phyloP scores from a whole-genome alignment of 1,284 basidiomycete genomes.

The Erythrobasidium hasegawianum region DNA sequence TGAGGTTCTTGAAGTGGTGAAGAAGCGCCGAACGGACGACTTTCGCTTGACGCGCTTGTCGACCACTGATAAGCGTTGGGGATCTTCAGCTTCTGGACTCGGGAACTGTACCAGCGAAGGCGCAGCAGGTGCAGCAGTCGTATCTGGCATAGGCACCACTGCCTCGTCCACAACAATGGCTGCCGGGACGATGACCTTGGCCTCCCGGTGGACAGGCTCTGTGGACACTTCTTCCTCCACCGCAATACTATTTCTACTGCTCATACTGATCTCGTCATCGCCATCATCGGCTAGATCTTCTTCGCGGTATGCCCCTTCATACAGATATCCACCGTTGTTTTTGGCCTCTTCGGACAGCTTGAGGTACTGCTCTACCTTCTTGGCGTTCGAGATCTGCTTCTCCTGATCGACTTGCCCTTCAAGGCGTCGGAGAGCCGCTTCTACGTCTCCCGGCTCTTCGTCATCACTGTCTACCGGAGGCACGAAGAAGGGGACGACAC shows the following conservation, averaged over 20 bases:
- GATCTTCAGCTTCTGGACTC: background rate
- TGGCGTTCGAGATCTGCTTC: conserved; percentile 63
- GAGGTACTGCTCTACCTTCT: conserved; percentile 76
- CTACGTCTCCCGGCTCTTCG: conserved; percentile 65
- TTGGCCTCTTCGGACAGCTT: conserved; percentile 59
- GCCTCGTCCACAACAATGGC: background rate
- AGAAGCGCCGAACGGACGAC: conserved; percentile 25
- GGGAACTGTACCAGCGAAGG: background rate
- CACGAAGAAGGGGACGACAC: conserved; percentile 55
- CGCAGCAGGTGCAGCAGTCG: background rate
- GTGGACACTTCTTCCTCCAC: background rate
- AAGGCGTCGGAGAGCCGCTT: conserved; percentile 68
- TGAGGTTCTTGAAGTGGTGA: conserved; percentile 14
- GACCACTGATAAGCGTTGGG: background rate
- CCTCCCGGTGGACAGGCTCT: background rate
- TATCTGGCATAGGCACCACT: background rate
- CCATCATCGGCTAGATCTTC: conserved; percentile 46
- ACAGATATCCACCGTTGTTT: conserved; percentile 26
- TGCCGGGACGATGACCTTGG: background rate
- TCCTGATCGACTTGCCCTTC: conserved; percentile 76
- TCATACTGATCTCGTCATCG: background rate
- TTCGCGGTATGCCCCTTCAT: conserved; percentile 53
- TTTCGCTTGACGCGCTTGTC: conserved; percentile 16
- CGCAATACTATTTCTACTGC: background rate
- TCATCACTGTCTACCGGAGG: conserved; percentile 67